Evolutionary conservation across 2,329 filamentous ascomycete species (phyloP), one percentile per base, ranked within the genome.

Genomic region (Tolypocladium paradoxum): DNA sequence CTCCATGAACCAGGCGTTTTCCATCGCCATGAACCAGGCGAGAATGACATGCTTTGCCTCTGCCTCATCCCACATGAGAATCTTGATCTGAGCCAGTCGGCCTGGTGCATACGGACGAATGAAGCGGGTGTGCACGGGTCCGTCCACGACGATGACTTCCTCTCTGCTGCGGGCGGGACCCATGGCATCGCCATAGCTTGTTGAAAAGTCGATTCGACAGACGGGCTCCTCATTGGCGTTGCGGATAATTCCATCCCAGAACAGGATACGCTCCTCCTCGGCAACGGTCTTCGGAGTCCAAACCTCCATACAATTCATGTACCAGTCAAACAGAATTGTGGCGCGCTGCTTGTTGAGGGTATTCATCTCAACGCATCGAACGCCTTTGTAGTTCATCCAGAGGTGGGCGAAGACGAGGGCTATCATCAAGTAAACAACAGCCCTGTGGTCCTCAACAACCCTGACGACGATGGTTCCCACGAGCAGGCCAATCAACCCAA

Each of bases 271-370:
- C 65, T 90, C 86, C 48, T 73, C 70, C 49, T 78, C 62, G 0
- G 88, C 78, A 1, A 90, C 83, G 58, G 90, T 74, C 8, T 74
- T 69, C 0, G 90, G 90, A 0, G 76, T 76, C 3, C 88, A 74
- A 2, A 88, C 69, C 12, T 63, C 68, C 27, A 73, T 73, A 51
- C 66, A 74, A 18, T 57, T 56, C 59, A 85, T 65, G 51, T 79
- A 79, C 56, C 76, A 73, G 40, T 81, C 77, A 61, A 91, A 84
- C 1, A 95, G 75, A 22, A 96, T 82, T 48, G 85, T 88, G 2
- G 90, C 88, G 36, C 93, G 81, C 68, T 97, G 91, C 24, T 89
- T 79, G 70, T 96, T 97, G 36, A 97, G 75, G 7, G 82, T 88
- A 38, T 81, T 80, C 84, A 97, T 89, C 65, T 83, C 84, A 18